phyloP scores from a whole-genome alignment of 768 basidiomycete species.

The Phlegmacium glaucopus region DNA sequence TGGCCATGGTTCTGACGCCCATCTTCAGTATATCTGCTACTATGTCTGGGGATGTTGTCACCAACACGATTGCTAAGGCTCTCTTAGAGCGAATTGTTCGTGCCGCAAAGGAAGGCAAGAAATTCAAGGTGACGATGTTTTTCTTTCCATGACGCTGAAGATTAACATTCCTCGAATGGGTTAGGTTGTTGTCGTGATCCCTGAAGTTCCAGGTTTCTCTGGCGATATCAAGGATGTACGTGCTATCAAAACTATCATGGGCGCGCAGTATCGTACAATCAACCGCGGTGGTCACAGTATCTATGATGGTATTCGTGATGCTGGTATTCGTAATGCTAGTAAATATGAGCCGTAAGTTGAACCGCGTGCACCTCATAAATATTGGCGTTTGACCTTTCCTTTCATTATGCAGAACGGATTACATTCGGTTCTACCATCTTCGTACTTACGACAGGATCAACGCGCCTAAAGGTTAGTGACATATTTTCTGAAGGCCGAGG shows the following conservation, averaged over 20 bases:
- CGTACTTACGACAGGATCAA: slow-evolving; percentile 91
- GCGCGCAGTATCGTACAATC: slow-evolving; percentile 83
- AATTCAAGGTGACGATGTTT: slow-evolving; percentile 78
- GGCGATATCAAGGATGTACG: slow-evolving; percentile 69
- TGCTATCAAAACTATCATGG: slow-evolving; percentile 80
- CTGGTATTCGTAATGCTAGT: too few species aligned
- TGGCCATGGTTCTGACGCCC: neutral
- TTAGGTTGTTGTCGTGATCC: slow-evolving; percentile 88
- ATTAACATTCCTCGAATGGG: too few species aligned
- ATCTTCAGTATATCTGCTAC: slow-evolving; percentile 88
- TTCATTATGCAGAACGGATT: slow-evolving; percentile 71
- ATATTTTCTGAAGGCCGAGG: neutral
- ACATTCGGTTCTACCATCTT: slow-evolving; percentile 90
- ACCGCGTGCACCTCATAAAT: neutral
- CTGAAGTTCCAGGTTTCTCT: slow-evolving; percentile 89
- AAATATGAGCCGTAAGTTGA: slow-evolving; percentile 73
- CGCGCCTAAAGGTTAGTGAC: slow-evolving; percentile 60
- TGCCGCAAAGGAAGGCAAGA: slow-evolving; percentile 65
- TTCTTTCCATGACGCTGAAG: too few species aligned
- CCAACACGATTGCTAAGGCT: slow-evolving; percentile 81
- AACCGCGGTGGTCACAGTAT: slow-evolving; percentile 87
- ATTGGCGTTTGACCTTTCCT: too few species aligned
- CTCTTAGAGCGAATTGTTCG: slow-evolving; percentile 78
- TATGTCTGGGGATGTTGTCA: slow-evolving; percentile 56
- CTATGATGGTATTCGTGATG: slow-evolving; percentile 76